Evolutionary conservation across 805 yeast genomes (phyloP), one percentile per base, ranked within the genome.

Genomic region (Candida sithepensis): DNA sequence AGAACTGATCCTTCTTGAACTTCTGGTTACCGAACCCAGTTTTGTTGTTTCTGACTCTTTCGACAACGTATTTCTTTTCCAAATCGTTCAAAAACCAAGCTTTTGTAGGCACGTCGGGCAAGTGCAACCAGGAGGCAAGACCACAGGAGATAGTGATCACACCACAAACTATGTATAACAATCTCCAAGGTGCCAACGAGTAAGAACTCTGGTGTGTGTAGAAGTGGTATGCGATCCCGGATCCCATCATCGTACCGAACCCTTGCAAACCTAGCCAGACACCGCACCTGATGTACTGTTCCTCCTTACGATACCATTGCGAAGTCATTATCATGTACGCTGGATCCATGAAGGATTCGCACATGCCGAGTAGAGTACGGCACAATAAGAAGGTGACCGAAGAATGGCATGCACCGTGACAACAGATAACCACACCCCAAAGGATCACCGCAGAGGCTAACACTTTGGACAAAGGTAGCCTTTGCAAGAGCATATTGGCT

Each of bases 101-200:
- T 12, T 48, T 45, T 59, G 63, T 62, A 23, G 88, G 88, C 30
- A 68, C 61, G 53, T 79, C 82, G 14, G 88, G 87, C 43, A 84
- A 58, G 61, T 77, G 78, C 45, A 78, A 52, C 39, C 63, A 61
- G 49, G 80, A 69, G 10, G 73, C 45, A 10, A 75, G 44, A 5
- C 85, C 86, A 14, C 79, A 56, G 10, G 74, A 57, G 6, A 82
- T 62, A 2, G 88, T 82, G 47, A 80, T 70, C 7, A 71, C 60
- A 14, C 94, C 95, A 38, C 78, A 73, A 26, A 83, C 69, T 42
- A 85, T 65, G 59, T 75, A 85, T 3, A 82, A 61, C 13, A 79
- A 60, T 57, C 77, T 80, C 91, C 91, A 86, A 3, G 83, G 70
- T 2, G 64, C 69, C 4, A 81, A 63, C 14, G 72, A 43, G 60